Evolutionary conservation across 2,329 filamentous ascomycete species (phyloP), one percentile per base, ranked within the genome.

Genomic region (Trichothecium sympodiale): DNA sequence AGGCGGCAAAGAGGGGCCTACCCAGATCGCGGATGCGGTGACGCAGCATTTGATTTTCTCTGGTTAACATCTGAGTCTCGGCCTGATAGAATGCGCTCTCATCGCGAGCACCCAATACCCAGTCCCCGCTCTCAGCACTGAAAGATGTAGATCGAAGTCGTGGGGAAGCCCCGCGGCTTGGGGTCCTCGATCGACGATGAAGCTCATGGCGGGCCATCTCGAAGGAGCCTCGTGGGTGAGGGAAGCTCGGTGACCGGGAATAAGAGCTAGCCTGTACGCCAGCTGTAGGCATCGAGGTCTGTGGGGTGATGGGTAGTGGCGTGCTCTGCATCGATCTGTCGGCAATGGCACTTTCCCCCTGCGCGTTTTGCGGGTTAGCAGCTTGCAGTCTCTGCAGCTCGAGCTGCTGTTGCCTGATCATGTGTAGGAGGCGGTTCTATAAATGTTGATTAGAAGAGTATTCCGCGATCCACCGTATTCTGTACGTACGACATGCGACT

Each of bases 1-100:
- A 14, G 17, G 14, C 8, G n/a, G 15, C 3, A 31, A 16, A 34
- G 8, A 15, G 7, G 4, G 25, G 35, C 65, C 46, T 60, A 82
- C 80, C 81, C 12, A 87, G 60, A 48, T 87, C 82, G 26, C 79
- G 69, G 40, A 87, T 83, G 33, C 83, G 69, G 52, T 79, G 70
- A 41, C 80, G 77, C 35, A 89, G 62, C 83, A 89, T 87, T 57
- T 88, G 83, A 46, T 88, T 89, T 61, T 88, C 83, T 17, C 83
- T 68, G 16, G 77, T 71, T 47, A 89, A 58, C 60, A 76, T 86
- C 57, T 85, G 80, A 2, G 82, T 85, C 59, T 89, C 83, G 4
- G 83, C 83, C 54, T 87, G 82, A 49, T 88, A 88, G 53, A 86
- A 87, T 1, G 80, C 78, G 43, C 71, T 78, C 53, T 88, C 83